Evolutionary conservation across 257 asterid species (phyloP), one percentile per base, ranked within the genome.

Genomic region (Ehretia macrophylla): DNA sequence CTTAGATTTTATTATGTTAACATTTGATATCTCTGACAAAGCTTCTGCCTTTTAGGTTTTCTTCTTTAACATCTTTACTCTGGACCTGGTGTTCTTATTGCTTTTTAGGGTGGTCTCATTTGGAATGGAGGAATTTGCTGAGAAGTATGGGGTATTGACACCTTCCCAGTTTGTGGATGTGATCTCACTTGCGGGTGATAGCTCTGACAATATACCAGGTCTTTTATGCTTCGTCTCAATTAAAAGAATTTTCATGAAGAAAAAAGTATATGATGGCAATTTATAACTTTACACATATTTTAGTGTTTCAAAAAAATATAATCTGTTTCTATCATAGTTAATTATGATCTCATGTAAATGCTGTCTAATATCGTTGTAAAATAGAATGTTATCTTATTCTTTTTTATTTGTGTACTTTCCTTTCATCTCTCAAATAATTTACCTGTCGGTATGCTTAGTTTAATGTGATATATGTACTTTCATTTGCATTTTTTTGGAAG

Each of bases 91-190:
- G 11, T 21, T 49, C 12, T 52, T 52, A 37, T 20, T 21, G 35
- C n/a, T 52, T 22, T 52, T 52, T 16, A 52, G 37, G n/a, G 20
- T 52, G 57, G 18, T 80, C 60, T 93, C 99, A n/a, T 93, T 88
- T 74, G 99, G 99, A 60, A 56, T 88, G 83, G 97, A 93, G 70
- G 99, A 93, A 70, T 93, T 84, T 70, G 88, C 96, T 48, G 71
- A 76, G 71, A 82, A 77, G 62, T 89, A 86, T 79, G 99, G 99
- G 59, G 72, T 83, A 11, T 58, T 93, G 66, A 71, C 63, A 63
- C 99, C 97, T 64, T 86, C 91, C 42, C 99, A 93, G 73, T 93
- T 88, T 84, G 97, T 93, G 60, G 99, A 93, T 71, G 79, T 93
- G 62, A 71, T 85, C 68, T 77, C 99, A 54, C 99, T 93, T 32